A percentile compares a stretch with the other conserved stretches of the same genome.
These are phyloP conservation scores for Colletotrichum magnum DNA, from an alignment of 2,329 filamentous ascomycete species.

Conservation along the genomic window DNA sequence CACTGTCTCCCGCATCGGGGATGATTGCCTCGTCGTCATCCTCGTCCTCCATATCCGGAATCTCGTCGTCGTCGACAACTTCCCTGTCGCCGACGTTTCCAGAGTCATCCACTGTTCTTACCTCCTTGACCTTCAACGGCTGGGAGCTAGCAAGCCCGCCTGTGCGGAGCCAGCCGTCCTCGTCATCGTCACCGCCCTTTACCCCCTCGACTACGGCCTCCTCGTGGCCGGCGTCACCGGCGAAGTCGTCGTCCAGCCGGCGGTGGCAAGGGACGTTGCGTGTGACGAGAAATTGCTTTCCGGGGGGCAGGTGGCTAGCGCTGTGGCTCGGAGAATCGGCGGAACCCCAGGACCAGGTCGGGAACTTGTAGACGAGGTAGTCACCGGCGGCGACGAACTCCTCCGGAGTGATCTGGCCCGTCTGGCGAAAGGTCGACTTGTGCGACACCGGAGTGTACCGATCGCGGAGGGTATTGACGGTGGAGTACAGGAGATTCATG, in stretches of 20 bases:
- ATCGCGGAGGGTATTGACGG: conserved; percentile 92
- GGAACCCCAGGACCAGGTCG: conserved; percentile 96
- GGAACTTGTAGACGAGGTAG: conserved; percentile 99
- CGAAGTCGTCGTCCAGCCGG: conserved; percentile 93
- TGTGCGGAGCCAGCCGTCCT: conserved; percentile 93
- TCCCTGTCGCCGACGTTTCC: conserved; percentile 86
- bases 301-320: conserved; percentile 83
- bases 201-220: conserved; percentile 81
- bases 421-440: conserved; percentile 92
- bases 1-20: conserved; percentile 72
- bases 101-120: conserved; percentile 89
- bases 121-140: conserved; percentile 83
- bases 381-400: conserved; percentile 97
- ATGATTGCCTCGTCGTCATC: conserved; percentile 98
- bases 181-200: conserved; percentile 70
- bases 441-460: conserved; percentile 90
- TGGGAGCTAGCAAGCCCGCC: conserved; percentile 83
- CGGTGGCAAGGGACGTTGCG: conserved; percentile 95
- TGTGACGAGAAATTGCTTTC: conserved; percentile 96
- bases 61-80: conserved; percentile 83
- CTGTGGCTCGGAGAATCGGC: conserved; percentile 86
- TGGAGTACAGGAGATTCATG: conserved; percentile 95
- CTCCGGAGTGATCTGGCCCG: conserved; percentile 96
- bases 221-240: conserved; percentile 87
- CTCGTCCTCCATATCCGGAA: conserved; percentile 98